These are phyloP conservation scores for Pestalotiopsis sp. DNA, from an alignment of 2,329 filamentous ascomycete genomes.

Conservation along the genomic window DNA sequence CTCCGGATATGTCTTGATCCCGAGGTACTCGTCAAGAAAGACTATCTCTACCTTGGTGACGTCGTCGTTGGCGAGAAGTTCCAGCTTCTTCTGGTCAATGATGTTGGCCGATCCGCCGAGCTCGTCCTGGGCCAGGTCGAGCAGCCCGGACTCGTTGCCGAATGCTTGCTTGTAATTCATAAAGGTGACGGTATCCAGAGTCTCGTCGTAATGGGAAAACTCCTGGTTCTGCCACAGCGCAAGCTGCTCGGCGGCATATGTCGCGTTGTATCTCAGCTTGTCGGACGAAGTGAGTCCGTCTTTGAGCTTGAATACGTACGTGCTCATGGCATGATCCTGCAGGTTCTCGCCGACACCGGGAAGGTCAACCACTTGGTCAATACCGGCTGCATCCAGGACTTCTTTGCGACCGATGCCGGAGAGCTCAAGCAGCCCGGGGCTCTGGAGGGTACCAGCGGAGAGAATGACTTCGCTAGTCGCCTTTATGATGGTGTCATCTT, in stretches of 20 bases:
- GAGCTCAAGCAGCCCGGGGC: constrained; percentile 37
- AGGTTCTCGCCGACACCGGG: constrained; percentile 52
- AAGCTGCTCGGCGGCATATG: constrained; percentile 38
- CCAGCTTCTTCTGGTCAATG: constrained; percentile 41
- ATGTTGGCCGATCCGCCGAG: constrained; percentile 29
- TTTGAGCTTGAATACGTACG: not conserved
- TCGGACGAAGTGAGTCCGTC: constrained; percentile 29
- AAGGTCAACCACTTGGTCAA: constrained; percentile 44
- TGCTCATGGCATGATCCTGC: constrained; percentile 44
- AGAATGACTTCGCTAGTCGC: constrained; percentile 46
- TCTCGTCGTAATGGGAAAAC: constrained; percentile 42
- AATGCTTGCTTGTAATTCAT: constrained; percentile 42
- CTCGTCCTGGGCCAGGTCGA: constrained; percentile 36
- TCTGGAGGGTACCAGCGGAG: constrained; percentile 44
- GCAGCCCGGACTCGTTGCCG: constrained; percentile 33
- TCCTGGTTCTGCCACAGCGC: constrained; percentile 36
- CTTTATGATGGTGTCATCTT: constrained; percentile 18
- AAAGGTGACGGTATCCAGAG: constrained; percentile 42
- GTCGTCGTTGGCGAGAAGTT: constrained; percentile 37
- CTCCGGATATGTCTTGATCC: constrained; percentile 39
- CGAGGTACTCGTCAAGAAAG: constrained; percentile 48
- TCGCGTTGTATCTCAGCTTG: not conserved
- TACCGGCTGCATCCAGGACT: constrained; percentile 45
- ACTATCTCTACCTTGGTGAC: constrained; percentile 46
- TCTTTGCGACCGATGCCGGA: constrained; percentile 42